Evolutionary conservation across 371 early-diverging fungal species (phyloP).

Genomic region (Mortierella sp.): DNA sequence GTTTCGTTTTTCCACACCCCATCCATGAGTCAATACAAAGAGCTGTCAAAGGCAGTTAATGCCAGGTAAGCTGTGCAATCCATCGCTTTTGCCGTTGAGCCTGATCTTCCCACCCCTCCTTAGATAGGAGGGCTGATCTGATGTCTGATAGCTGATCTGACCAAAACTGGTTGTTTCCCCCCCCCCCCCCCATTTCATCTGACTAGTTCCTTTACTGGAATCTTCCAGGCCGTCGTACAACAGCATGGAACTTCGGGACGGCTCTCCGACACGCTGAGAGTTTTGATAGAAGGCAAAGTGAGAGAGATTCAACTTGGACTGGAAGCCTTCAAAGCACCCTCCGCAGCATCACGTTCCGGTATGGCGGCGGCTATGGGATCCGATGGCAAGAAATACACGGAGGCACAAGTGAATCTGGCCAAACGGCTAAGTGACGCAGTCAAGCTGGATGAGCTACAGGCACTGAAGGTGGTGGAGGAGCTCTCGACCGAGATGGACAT

Average conservation of each 20-base stretch:
- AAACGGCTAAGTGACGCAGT: constrained; percentile 44
- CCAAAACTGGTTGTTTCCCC: neutral
- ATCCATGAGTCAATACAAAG: constrained; percentile 5
- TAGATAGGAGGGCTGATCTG: neutral
- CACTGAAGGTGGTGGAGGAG: constrained; percentile 33
- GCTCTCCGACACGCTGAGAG: constrained; percentile 3
- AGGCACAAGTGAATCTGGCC: constrained; percentile 40
- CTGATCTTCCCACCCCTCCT: no score
- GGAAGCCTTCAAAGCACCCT: constrained; percentile 41
- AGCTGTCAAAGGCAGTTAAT: neutral
- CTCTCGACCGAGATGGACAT: constrained; percentile 21
- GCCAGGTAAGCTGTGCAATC: neutral
- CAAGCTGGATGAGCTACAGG: constrained; percentile 44
- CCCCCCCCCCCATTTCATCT: neutral
- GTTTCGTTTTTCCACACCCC: no score
- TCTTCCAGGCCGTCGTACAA: constrained; percentile 16
- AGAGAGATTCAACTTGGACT: constrained; percentile 30
- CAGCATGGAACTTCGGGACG: constrained; percentile 1
- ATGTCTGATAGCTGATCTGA: no score
- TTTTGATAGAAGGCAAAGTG: constrained; percentile 16
- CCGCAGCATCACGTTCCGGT: constrained; percentile 24
- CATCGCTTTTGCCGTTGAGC: no score
- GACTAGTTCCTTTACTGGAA: constrained; percentile 26
- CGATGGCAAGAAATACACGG: constrained; percentile 35
- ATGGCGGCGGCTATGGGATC: constrained; percentile 29